Conservation (phyloP, 805 yeast species). For the Starmerella etchellsii region DNA sequence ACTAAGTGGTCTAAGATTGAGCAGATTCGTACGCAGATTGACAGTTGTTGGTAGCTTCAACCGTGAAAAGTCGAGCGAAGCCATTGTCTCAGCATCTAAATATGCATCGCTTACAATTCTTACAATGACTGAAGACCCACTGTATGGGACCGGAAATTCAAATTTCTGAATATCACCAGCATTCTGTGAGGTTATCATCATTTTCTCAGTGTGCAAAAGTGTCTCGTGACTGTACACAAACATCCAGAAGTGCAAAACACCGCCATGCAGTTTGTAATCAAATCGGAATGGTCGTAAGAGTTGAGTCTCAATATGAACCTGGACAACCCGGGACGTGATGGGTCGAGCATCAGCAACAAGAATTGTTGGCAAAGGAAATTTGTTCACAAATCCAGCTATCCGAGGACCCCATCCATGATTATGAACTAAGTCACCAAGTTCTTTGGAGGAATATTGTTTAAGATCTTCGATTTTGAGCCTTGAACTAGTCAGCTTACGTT, state of each 20-base stretch:
- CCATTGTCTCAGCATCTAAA: conserved; percentile 72
- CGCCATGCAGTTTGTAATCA: conserved; percentile 74
- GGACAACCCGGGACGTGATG: conserved; percentile 71
- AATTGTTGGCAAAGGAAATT: conserved; percentile 57
- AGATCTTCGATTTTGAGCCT: conserved; percentile 43
- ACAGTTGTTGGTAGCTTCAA: conserved; percentile 80
- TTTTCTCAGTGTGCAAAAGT: conserved; percentile 70
- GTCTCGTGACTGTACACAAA: conserved; percentile 73
- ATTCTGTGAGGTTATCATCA: conserved; percentile 51
- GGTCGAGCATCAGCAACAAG: conserved; percentile 79
- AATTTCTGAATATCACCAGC: conserved; percentile 48
- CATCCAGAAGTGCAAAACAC: conserved; percentile 80
- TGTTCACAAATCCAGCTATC: conserved; percentile 45
- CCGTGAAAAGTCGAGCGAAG: conserved; percentile 77
- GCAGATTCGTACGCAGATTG: conserved; percentile 66
- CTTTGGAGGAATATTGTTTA: conserved; percentile 58
- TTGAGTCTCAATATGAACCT: conserved; percentile 63
- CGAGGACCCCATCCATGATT: conserved; percentile 60
- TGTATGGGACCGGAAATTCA: conserved; percentile 89
- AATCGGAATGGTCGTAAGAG: conserved; percentile 42
- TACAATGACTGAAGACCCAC: conserved; percentile 72
- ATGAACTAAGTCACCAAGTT: conserved; percentile 82
- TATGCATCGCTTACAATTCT: conserved; percentile 73
- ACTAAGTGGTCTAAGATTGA: conserved; percentile 78
- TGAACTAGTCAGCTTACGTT: conserved; percentile 48